Evolutionary conservation across 768 basidiomycete genomes (phyloP).

Genomic region (Leccinum disarticulatum): DNA sequence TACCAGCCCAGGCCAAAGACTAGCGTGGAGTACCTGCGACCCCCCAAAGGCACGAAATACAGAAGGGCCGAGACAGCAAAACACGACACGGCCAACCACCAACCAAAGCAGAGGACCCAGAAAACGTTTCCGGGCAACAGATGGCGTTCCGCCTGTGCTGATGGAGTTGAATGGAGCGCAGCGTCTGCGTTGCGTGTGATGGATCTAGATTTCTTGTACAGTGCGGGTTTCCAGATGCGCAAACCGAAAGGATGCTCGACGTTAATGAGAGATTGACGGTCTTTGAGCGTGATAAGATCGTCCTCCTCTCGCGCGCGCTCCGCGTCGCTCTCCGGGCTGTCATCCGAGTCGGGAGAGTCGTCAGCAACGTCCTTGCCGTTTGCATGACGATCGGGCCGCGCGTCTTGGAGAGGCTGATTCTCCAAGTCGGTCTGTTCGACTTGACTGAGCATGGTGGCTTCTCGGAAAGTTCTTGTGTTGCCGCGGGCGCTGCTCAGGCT

Average conservation of each 20-base stretch:
- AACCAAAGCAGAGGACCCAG: slow-evolving; percentile 88
- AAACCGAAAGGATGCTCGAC: slow-evolving; percentile 99
- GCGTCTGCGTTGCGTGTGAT: slow-evolving; percentile 96
- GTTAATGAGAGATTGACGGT: slow-evolving; percentile 97
- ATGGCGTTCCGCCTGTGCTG: slow-evolving; percentile 90
- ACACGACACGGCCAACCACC: slow-evolving; percentile 85
- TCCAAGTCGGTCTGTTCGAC: slow-evolving; percentile 47
- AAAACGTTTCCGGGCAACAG: slow-evolving; percentile 91
- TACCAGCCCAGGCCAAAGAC: slow-evolving; percentile 96
- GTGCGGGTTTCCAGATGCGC: slow-evolving; percentile 98
- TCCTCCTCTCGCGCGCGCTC: slow-evolving; percentile 46
- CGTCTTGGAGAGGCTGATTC: slow-evolving; percentile 28
- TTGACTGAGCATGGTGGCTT: slow-evolving; percentile 47
- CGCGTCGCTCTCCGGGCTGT: slow-evolving; percentile 35
- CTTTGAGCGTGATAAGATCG: slow-evolving; percentile 89
- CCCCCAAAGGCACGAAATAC: slow-evolving; percentile 75
- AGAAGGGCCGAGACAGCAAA: slow-evolving; percentile 66
- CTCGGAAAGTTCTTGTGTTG: slow-evolving; percentile 43
- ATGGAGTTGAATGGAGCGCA: slow-evolving; percentile 89
- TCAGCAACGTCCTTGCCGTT: slow-evolving; percentile 45
- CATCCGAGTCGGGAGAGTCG: slow-evolving; percentile 41
- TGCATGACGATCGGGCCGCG: slow-evolving; percentile 16
- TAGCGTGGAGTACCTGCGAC: slow-evolving; percentile 79
- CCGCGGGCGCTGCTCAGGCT: slow-evolving; percentile 61
- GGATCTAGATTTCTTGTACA: slow-evolving; percentile 97